Percentiles rank a stretch among this genome's conserved stretches.
phyloP scores from a whole-genome alignment of 2,329 filamentous ascomycete genomes.

The Colletotrichum godetiae region DNA sequence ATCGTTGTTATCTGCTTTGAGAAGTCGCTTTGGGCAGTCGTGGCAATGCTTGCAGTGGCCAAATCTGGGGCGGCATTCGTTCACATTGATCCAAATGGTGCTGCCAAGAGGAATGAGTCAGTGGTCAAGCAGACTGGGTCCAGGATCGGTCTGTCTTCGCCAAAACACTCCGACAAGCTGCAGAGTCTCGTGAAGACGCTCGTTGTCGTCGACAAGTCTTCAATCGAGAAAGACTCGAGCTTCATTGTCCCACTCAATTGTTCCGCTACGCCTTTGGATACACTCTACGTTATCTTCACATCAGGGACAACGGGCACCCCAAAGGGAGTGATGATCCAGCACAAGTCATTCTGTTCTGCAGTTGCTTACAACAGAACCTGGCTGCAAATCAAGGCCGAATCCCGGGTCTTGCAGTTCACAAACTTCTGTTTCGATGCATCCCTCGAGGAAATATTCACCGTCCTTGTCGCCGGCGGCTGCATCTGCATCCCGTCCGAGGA shows the following conservation, averaged over 20 bases:
- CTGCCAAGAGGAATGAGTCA: constrained; percentile 8
- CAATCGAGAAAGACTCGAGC: background rate
- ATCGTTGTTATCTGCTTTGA: constrained; percentile 43
- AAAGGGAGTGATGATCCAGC: constrained; percentile 59
- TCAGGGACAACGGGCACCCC: constrained; percentile 63
- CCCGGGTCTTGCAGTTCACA: constrained; percentile 54
- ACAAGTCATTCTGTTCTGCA: constrained; percentile 41
- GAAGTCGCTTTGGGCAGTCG: constrained; percentile 42
- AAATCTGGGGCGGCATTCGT: constrained; percentile 47
- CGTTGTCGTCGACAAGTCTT: background rate
- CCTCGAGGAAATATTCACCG: constrained; percentile 62
- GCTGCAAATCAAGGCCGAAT: constrained; percentile 19
- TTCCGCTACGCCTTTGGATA: background rate
- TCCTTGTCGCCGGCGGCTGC: constrained; percentile 60
- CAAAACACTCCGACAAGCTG: background rate
- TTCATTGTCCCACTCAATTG: background rate
- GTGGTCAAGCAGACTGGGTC: constrained; percentile 18
- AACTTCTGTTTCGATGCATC: constrained; percentile 65
- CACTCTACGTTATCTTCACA: constrained; percentile 59
- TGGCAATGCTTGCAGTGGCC: constrained; percentile 45
- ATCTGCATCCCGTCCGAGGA: constrained; percentile 51
- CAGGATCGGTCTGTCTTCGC: constrained; percentile 2
- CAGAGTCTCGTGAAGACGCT: background rate
- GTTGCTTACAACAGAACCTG: constrained; percentile 1
- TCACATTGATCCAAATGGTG: constrained; percentile 40